Conservation (phyloP, 257 asterid species). For the Vinca minor region DNA sequence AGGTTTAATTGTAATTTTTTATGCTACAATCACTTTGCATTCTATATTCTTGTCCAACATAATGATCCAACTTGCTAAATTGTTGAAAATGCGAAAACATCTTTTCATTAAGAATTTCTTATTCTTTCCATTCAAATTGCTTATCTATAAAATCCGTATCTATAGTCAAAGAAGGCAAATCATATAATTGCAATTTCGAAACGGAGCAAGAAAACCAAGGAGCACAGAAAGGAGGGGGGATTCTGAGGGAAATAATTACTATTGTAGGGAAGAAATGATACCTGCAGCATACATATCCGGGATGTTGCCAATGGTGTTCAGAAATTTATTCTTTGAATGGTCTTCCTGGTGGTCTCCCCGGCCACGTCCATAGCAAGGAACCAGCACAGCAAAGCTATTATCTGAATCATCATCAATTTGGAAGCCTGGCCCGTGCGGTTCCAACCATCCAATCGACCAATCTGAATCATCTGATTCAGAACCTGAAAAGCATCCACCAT, state of each 20-base stretch:
- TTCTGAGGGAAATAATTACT: neutral
- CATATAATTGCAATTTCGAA: neutral
- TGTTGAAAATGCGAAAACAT: neutral
- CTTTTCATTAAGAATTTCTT: neutral
- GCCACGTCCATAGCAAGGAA: conserved; percentile 42
- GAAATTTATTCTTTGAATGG: conserved; percentile 18
- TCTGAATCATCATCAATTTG: conserved; percentile 28
- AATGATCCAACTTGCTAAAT: neutral
- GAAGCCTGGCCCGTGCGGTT: conserved; percentile 40
- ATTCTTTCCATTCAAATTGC: neutral
- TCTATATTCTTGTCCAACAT: neutral
- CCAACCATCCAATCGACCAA: conserved; percentile 51
- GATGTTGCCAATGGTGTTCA: conserved; percentile 24
- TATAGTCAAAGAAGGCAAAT: neutral
- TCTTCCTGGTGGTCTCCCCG: conserved; percentile 19
- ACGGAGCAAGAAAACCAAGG: neutral
- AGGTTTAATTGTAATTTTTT: neutral
- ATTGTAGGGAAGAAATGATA: conserved; percentile 5
- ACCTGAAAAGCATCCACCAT: conserved; percentile 48
- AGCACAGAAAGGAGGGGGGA: neutral
- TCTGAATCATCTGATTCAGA: conserved; percentile 51
- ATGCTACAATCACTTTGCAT: neutral
- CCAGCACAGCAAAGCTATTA: conserved; percentile 43
- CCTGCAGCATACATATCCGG: conserved; percentile 31
- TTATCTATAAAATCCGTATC: neutral